These are phyloP conservation scores for Trebouxia sp. DNA, from an alignment of 139 green algal genomes.

Conservation along the genomic window DNA sequence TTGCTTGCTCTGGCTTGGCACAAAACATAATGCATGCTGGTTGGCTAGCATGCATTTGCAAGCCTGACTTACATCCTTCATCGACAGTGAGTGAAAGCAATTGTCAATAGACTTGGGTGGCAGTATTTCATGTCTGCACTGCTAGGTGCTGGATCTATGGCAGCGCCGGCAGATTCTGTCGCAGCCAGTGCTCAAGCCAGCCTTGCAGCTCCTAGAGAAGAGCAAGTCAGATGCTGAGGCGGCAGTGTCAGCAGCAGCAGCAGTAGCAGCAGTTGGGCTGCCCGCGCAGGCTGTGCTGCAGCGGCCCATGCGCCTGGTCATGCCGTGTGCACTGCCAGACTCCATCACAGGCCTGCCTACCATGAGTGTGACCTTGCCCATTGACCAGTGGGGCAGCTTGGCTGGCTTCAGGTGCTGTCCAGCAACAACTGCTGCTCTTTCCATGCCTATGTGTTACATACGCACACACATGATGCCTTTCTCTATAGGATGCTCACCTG, in stretches of 20 bases:
- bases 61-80: too few relatives aligned
- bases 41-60: too few relatives aligned
- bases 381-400: slow-evolving; percentile 15
- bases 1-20: too few relatives aligned
- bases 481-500: background rate
- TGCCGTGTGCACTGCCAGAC: background rate
- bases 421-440: background rate
- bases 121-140: background rate
- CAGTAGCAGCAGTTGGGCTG: background rate
- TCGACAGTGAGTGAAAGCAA: too few relatives aligned
- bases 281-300: background rate
- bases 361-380: background rate
- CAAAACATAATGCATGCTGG: too few relatives aligned
- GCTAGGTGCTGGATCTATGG: slow-evolving; percentile 25
- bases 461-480: background rate
- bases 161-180: slow-evolving; percentile 9
- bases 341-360: slow-evolving; percentile 1
- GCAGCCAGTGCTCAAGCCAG: background rate
- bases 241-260: slow-evolving; percentile 18
- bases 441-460: background rate
- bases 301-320: slow-evolving; percentile 4
- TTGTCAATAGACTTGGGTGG: background rate
- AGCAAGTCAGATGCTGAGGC: background rate
- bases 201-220: background rate
- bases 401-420: background rate